Evolutionary conservation across 176 grass and related monocot genomes (phyloP), one percentile per base, ranked within the genome.

Genomic region (Triticum urartu): DNA sequence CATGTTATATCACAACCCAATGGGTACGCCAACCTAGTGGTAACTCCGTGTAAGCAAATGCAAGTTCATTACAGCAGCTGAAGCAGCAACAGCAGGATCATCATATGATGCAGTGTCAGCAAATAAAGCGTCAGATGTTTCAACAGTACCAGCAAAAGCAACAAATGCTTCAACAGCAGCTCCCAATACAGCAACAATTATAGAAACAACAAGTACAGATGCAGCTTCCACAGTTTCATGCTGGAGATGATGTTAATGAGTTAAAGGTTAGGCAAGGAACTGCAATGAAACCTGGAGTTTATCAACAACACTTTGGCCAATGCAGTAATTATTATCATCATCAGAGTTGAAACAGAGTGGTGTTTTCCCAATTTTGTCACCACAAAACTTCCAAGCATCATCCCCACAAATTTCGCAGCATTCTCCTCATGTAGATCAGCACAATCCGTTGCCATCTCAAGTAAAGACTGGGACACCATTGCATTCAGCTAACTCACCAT

Each of bases 381-480:
- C 93, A 24, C 96, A 98, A 73, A 48, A 90, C 76, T 77, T 94
- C 18, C 96, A 98, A 95, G 84, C 93, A 74, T 95, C 93, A 83
- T 96, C 97, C 61, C 97, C 94, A 72, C 97, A 99, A 90, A 94
- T 96, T 86, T 95, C 91, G 8, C 85, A 94, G 67, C 86, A 90
- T 88, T 99, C 92, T 82, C 92, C 96, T 62, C 94, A 96, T 78
- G 72, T 99, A 85, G 97, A 99, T 84, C 92, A 95, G 84, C 91
- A 94, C 30, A 90, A 60, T 88, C 56, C 92, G 5, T 82, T 98
- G 84, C 76, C 90, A 75, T 81, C 95, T 88, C 93, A 95, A 79
- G 20, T 94, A 64, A 98, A 98, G 90, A 81, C 84, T 32, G 93
- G 88, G 79, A 94, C 96, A 50, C 96, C 91, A 80, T 89, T 94